A percentile compares a stretch with the other conserved stretches of the same genome.
These are phyloP conservation scores for Volvariella volvacea DNA, from an alignment of 1,284 basidiomycete genomes.

Conservation along the genomic window DNA sequence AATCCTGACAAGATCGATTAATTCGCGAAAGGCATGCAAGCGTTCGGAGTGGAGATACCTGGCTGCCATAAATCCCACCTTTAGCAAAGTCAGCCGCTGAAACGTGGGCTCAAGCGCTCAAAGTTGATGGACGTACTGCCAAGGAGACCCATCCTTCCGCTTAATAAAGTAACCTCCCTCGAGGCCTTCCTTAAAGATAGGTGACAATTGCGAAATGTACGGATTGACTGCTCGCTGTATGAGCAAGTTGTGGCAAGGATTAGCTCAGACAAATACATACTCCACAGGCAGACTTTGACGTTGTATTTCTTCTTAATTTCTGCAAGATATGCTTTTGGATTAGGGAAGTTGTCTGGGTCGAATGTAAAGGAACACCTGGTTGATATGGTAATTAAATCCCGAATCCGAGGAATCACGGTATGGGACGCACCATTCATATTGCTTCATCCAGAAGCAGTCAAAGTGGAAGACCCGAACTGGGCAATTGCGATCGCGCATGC, in stretches of 20 bases:
- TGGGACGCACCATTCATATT: slow-evolving; percentile 55
- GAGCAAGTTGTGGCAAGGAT: neutral
- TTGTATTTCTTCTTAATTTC: slow-evolving; percentile 65
- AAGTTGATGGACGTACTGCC: slow-evolving; percentile 46
- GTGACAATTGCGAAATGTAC: slow-evolving; percentile 63
- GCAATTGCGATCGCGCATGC: slow-evolving; percentile 63
- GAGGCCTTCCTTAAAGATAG: slow-evolving; percentile 64
- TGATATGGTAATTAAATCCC: slow-evolving; percentile 1
- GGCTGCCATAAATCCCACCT: slow-evolving; percentile 74
- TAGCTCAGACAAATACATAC: slow-evolving; percentile 26
- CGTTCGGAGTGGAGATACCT: slow-evolving; percentile 10
- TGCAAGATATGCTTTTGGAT: slow-evolving; percentile 59
- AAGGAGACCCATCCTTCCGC: slow-evolving; percentile 59
- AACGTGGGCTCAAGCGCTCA: neutral
- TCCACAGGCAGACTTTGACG: slow-evolving; percentile 73
- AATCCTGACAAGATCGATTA: slow-evolving; percentile 30
- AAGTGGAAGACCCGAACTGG: slow-evolving; percentile 73
- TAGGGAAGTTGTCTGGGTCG: slow-evolving; percentile 69
- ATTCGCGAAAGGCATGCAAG: neutral
- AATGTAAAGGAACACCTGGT: slow-evolving; percentile 70
- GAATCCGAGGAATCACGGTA: neutral
- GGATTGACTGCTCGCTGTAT: slow-evolving; percentile 45
- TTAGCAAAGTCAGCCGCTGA: neutral
- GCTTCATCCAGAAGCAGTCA: slow-evolving; percentile 80
- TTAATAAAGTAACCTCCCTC: slow-evolving; percentile 66